These are phyloP conservation scores for Podospora australis DNA, from an alignment of 495 filamentous ascomycete genomes.

Conservation along the genomic window DNA sequence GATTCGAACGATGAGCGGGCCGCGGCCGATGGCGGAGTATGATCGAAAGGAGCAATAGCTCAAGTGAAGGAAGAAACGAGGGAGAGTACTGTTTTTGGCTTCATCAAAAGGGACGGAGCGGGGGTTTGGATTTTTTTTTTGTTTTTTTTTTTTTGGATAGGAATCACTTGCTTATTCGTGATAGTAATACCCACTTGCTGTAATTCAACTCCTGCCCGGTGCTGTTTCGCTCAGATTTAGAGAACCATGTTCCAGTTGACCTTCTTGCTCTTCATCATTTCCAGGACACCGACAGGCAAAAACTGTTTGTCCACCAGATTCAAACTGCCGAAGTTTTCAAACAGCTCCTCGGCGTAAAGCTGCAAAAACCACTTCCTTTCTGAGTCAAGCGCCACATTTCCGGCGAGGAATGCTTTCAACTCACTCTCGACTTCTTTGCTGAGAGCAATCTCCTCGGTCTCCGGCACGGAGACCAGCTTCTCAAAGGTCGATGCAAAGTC, in stretches of 20 bases:
- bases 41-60: background rate
- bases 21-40: slow-evolving; percentile 8
- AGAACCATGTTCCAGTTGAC: slow-evolving; percentile 49
- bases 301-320: slow-evolving; percentile 48
- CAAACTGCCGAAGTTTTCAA: slow-evolving; percentile 44
- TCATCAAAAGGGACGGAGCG: background rate
- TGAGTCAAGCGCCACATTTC: slow-evolving; percentile 10
- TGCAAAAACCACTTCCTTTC: slow-evolving; percentile 48
- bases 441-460: slow-evolving; percentile 15
- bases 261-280: slow-evolving; percentile 46
- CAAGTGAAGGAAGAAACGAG: background rate
- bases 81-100: background rate
- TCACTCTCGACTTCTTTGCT: slow-evolving; percentile 15
- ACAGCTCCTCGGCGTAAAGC: slow-evolving; percentile 46
- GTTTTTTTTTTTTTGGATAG: no score
- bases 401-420: slow-evolving; percentile 13
- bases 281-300: slow-evolving; percentile 48
- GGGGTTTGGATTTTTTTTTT: background rate
- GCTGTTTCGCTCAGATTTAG: slow-evolving; percentile 11
- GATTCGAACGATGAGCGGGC: slow-evolving; percentile 7
- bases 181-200: slow-evolving; percentile 4
- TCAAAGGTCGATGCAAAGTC: slow-evolving; percentile 5
- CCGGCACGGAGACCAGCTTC: slow-evolving; percentile 18
- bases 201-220: no score
- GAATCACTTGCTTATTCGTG: background rate